Base-by-base conservation (phyloP, 257 asterid genomes). In the Fraxinus pennsylvanica region DNA sequence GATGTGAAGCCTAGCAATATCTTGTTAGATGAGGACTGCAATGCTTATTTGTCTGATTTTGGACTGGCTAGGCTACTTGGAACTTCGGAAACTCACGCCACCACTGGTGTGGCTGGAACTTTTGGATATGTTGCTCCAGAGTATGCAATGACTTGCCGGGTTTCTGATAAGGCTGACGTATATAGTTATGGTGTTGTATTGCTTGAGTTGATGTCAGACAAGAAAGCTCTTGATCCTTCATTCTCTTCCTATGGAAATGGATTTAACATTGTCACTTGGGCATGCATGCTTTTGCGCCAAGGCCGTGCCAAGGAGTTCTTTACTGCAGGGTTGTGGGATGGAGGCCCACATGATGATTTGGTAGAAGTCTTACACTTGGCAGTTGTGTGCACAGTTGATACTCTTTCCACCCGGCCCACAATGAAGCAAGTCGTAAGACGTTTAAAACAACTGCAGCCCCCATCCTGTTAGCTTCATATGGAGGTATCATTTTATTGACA, bases 1-100 rank as follows among this genome's bases (percentile, higher is more conserved):
- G 98, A 94, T 36, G 97, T 94, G 86, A 94, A 94, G 85, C 97
- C 99, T 0, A 92, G 99, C 84, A 94, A 94, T 66, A 92, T 94
- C 68, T 50, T 94, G 74, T 76, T 94, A 78, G 99, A 94, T 30
- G 97, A 91, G 85, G 97, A 94, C 21, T 82, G 81, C 82, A 92
- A 87, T 10, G 98, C 97, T 1, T 92, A 92, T 77, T 83, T 94
- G 72, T 92, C 98, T 0, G 98, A 92, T 80, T 94, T 94, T 71
- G 97, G 98, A 22, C 86, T 94, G 65, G 97, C 98, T 43, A 61
- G 97, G 77, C 88, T 92, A 29, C 84, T 92, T 33, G 97, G 97
- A 25, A 90, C 97, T 2, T 92, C 97, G 0, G 97, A 92, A 69
- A 94, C 97, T 1, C 97, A 92, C 27, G 98, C 97, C 36, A 91